These are phyloP conservation scores for Penicillium sp. DNA, from an alignment of 2,329 filamentous ascomycete species.

Conservation along the genomic window DNA sequence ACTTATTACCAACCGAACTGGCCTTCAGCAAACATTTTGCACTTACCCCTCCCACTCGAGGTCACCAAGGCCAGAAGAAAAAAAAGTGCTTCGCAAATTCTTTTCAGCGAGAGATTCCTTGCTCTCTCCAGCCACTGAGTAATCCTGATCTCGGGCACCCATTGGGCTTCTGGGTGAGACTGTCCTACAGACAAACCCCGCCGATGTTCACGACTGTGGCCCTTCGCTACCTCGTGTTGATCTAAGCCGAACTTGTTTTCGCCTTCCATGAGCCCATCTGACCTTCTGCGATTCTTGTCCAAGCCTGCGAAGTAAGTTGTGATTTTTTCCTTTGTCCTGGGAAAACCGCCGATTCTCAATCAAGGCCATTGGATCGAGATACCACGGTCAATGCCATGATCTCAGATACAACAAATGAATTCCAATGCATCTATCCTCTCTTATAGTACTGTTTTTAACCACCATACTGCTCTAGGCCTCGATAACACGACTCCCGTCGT, in stretches of 20 bases:
- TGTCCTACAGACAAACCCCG: constrained; percentile 16
- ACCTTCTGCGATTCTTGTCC: constrained; percentile 88
- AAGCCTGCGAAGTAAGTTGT: constrained; percentile 86
- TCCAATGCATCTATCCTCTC: neutral
- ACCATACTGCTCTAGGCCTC: constrained; percentile 50
- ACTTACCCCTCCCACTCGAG: constrained; percentile 15
- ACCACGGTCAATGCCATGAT: constrained; percentile 1
- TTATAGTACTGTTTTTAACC: constrained; percentile 13
- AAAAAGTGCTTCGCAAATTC: neutral
- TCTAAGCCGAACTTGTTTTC: constrained; percentile 32
- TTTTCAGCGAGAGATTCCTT: constrained; percentile 3
- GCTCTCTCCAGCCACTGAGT: constrained; percentile 8
- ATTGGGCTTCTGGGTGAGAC: constrained; percentile 16
- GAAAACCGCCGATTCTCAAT: neutral
- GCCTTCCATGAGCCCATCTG: constrained; percentile 84
- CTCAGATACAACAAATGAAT: neutral
- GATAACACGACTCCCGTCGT: constrained; percentile 54
- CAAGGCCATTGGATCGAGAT: neutral
- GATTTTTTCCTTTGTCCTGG: constrained; percentile 6
- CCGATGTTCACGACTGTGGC: constrained; percentile 37
- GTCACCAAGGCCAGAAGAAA: constrained; percentile 11
- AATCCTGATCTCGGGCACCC: constrained; percentile 18
- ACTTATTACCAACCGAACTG: constrained; percentile 22
- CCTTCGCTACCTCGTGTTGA: constrained; percentile 33
- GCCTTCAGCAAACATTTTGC: constrained; percentile 21